Evolutionary conservation across 2,329 filamentous ascomycete species (phyloP), one percentile per base, ranked within the genome.

Genomic region (Phaeosphaeriaceae sp.): DNA sequence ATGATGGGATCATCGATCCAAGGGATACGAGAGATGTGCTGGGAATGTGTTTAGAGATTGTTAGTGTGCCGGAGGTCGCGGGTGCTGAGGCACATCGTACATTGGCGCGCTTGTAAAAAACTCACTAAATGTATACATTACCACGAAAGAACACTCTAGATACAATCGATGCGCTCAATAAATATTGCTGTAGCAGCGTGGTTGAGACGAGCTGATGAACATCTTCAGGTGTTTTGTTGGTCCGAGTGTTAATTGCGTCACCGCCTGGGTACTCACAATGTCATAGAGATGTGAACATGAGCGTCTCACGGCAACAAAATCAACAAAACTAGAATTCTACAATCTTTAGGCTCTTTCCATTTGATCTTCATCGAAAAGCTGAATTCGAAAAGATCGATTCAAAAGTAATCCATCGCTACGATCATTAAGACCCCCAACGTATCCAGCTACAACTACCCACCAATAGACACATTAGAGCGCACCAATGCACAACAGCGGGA

Each of bases 1-100:
- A 79, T 58, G 76, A 79, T 58, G 76, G 76, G 7, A 69, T 78
- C 31, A 78, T 79, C 56, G 76, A 79, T 58, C 76, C 76, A 5
- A 61, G 76, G 19, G 76, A 78, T 63, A 78, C 76, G 9, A 62
- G 76, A 13, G 74, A 78, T 55, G 71, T 79, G 24, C 55, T 78
- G 25, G 76, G 73, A 3, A 74, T 79, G 68, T 77, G 75, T 60
- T 58, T 79, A 41, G 75, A 78, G 48, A 62, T 76, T 24, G 75
- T 78, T 15, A 61, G 56, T 13, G 33, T 51, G 11, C 48, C 31
- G 25, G 25, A 48, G 67, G 45, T 76, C 7, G 56, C 68, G 25
- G 74, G 73, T 7, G 67, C 68, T 6, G 57, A 60, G 17, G 57
- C 61, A 3, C 73, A 75, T 53, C 61, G 66, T 2, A 56, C 67